Percentiles rank a stretch among this genome's conserved stretches.
These are phyloP conservation scores for Warburgia ugandensis DNA, from an alignment of 164 flowering plant species.

Conservation along the genomic window DNA sequence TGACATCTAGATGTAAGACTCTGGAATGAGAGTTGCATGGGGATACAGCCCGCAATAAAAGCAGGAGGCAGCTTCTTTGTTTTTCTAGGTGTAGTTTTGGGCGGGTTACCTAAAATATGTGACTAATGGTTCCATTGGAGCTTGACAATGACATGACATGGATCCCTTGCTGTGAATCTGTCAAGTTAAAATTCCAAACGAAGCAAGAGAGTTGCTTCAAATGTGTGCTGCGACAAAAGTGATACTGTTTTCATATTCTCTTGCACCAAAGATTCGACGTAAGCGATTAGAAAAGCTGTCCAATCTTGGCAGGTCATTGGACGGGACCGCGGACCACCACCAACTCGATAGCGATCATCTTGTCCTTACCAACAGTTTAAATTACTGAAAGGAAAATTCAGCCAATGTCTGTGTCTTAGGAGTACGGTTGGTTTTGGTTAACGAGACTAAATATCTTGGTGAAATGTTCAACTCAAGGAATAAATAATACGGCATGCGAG, in stretches of 20 bases:
- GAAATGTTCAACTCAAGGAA: slow-evolving; percentile 7
- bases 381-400: too few relatives aligned
- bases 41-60: background rate
- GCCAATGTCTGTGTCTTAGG: background rate
- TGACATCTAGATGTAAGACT: background rate
- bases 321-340: too few relatives aligned
- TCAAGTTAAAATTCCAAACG: background rate
- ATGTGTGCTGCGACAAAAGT: background rate
- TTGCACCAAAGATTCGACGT: too few relatives aligned
- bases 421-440: slow-evolving; percentile 1
- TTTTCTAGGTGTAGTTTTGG: background rate
- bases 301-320: too few relatives aligned
- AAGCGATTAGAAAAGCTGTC: too few relatives aligned
- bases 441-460: background rate
- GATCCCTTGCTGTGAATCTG: too few relatives aligned
- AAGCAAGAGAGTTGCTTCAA: background rate
- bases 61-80: too few relatives aligned
- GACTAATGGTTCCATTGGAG: background rate
- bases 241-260: background rate
- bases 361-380: too few relatives aligned
- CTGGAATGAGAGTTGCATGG: background rate
- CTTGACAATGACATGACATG: background rate
- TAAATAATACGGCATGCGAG: background rate
- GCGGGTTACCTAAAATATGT: slow-evolving; percentile 5
- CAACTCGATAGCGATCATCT: too few relatives aligned